Conservation (phyloP, 2,329 filamentous ascomycete species). For the Fusarium oxysporum region DNA sequence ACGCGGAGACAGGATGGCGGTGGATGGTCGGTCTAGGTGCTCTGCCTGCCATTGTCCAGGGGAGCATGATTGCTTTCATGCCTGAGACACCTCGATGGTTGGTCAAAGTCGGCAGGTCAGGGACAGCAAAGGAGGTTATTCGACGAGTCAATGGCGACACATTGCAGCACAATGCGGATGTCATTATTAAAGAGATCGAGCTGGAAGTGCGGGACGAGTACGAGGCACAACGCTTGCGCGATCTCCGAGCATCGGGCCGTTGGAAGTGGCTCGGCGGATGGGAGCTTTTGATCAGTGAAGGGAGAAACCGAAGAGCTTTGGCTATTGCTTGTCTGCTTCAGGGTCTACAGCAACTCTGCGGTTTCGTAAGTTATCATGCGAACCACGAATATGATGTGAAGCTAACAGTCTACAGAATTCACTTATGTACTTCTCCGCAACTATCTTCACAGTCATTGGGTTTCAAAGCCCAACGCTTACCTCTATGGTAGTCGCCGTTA, state of each 20-base stretch:
- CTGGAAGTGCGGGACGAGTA: conserved; percentile 79
- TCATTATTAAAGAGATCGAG: conserved; percentile 76
- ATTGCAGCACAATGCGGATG: conserved; percentile 62
- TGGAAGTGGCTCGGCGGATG: conserved; percentile 60
- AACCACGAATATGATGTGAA: background rate
- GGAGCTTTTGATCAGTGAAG: conserved; percentile 66
- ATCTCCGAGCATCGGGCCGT: conserved; percentile 42
- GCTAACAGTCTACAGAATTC: conserved; percentile 69
- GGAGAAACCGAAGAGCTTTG: conserved; percentile 78
- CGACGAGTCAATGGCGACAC: conserved; percentile 69
- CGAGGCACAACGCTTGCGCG: conserved; percentile 57
- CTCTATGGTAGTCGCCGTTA: conserved; percentile 82
- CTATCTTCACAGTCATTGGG: conserved; percentile 81
- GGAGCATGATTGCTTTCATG: conserved; percentile 75
- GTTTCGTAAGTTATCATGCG: conserved; percentile 69
- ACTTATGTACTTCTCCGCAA: conserved; percentile 91
- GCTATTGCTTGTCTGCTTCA: conserved; percentile 89
- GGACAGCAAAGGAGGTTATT: conserved; percentile 74
- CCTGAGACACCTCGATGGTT: conserved; percentile 93
- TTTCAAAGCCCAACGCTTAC: conserved; percentile 84
- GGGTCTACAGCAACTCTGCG: conserved; percentile 87
- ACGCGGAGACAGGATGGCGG: conserved; percentile 75
- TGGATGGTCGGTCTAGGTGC: conserved; percentile 93
- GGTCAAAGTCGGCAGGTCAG: conserved; percentile 72
- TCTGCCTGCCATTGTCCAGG: conserved; percentile 79